Base-by-base conservation (phyloP, 208 protist species). In the Wallacemonas rigidus region DNA sequence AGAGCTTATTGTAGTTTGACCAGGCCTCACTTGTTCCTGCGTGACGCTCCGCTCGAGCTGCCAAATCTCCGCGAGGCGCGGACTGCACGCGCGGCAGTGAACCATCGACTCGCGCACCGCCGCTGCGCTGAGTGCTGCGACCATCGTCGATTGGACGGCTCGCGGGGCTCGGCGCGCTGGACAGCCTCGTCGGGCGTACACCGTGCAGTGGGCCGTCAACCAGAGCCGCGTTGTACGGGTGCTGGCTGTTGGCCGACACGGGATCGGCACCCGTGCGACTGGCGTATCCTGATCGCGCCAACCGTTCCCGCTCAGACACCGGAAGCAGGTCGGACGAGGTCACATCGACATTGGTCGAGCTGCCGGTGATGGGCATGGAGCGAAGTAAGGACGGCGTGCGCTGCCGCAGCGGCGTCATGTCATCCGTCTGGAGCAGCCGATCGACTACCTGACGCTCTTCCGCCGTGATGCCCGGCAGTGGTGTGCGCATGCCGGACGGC, bases 341-440 rank as follows among this genome's bases (percentile, higher is more conserved):
- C 14, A 65, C 60, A 48, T 65, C 60, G 14, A 65, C 60, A 41
- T 65, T 65, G 60, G 60, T 65, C n/a, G 60, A 45, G 41, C n/a
- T 50, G 5, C 60, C 60, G 5, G 43, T 65, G 43, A 65, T 65
- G 60, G 60, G 60, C 60, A 65, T 65, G 8, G 60, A 65, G 60
- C 60, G 60, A 9, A 65, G 43, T 12, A 65, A 15, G n/a, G 8
- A 6, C 40, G 60, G 60, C 17, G 60, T 65, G 41, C 60, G 60
- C 36, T 38, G 14, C 3, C 60, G 60, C 11, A 65, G 4, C 40
- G 60, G 60, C 26, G 60, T 65, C 60, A 65, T 65, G 60, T 65
- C 60, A 17, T 65, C 60, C 6, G 3, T 35, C 60, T 4, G n/a
- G 41, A 65, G 60, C 38, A 65, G 60, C 12, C 60, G 60, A 6